These are phyloP conservation scores for Neospermospora avenae DNA, from an alignment of 2,329 filamentous ascomycete species.

Conservation along the genomic window DNA sequence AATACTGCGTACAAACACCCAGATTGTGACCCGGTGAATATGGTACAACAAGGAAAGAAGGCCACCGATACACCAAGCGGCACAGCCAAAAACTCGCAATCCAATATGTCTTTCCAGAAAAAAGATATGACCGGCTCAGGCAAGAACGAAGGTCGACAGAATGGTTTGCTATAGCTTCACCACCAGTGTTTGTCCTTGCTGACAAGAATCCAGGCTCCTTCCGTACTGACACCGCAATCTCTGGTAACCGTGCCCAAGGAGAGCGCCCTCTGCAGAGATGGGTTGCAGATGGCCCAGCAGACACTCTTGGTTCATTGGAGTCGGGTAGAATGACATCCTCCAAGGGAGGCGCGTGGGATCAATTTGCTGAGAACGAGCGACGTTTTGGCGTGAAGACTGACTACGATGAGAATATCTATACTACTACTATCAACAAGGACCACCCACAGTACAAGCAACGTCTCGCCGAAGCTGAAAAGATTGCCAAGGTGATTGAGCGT, in stretches of 20 bases:
- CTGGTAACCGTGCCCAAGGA: conserved; percentile 63
- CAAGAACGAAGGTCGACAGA: conserved; percentile 49
- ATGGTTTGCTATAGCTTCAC: conserved; percentile 46
- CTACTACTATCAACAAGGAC: conserved; percentile 80
- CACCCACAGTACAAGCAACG: conserved; percentile 79
- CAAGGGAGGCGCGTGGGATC: conserved; percentile 66
- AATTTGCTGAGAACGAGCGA: conserved; percentile 86
- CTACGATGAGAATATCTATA: conserved; percentile 94
- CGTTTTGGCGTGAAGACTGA: conserved; percentile 85
- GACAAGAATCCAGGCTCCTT: conserved; percentile 60
- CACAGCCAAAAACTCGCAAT: conserved; percentile 44
- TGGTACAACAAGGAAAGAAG: conserved; percentile 56
- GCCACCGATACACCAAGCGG: conserved; percentile 42
- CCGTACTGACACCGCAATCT: conserved; percentile 86
- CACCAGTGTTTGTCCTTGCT: conserved; percentile 13
- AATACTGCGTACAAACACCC: conserved; percentile 1
- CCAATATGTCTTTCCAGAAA: conserved; percentile 56
- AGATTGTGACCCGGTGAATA: conserved; percentile 43
- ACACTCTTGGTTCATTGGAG: conserved; percentile 70
- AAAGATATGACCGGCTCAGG: conserved; percentile 56
- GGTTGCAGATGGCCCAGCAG: conserved; percentile 65
- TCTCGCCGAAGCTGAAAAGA: conserved; percentile 73
- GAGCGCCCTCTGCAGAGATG: conserved; percentile 80
- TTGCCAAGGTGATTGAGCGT: conserved; percentile 86
- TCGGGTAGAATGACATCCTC: conserved; percentile 24